phyloP scores from a whole-genome alignment of 805 yeast genomes.

The Komagataella pseudopastoris region DNA sequence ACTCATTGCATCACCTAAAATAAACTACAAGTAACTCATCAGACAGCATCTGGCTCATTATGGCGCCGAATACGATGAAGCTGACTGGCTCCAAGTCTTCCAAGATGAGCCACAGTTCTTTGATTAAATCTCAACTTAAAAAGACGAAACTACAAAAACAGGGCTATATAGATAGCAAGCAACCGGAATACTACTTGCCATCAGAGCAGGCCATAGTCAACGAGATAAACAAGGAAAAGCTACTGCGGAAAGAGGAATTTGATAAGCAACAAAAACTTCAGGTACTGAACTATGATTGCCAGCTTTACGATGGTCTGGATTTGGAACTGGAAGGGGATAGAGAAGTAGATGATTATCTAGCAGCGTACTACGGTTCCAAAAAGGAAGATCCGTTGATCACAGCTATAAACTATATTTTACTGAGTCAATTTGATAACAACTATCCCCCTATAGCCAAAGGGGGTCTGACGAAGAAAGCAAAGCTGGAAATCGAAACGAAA shows the following conservation, averaged over 20 bases:
- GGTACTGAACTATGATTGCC: background rate
- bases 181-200: background rate
- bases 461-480: slow-evolving; percentile 10
- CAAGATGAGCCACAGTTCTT: slow-evolving; percentile 1
- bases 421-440: slow-evolving; percentile 8
- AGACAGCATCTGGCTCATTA: background rate
- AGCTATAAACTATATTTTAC: slow-evolving; percentile 9
- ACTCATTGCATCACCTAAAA: no score
- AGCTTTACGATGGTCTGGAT: background rate
- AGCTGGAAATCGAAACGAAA: slow-evolving; percentile 7
- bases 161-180: background rate
- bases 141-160: background rate
- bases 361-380: background rate
- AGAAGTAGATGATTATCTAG: background rate
- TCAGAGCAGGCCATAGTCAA: slow-evolving; percentile 1
- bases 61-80: background rate
- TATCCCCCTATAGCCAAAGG: slow-evolving; percentile 9
- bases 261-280: slow-evolving; percentile 1
- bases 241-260: background rate
- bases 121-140: slow-evolving; percentile 1
- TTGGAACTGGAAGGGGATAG: background rate
- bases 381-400: slow-evolving; percentile 3
- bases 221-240: background rate
- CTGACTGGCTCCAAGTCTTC: slow-evolving; percentile 2
- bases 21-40: background rate